Evolutionary conservation across 208 protist genomes (phyloP).

Genomic region (Naegleria gruberi): DNA sequence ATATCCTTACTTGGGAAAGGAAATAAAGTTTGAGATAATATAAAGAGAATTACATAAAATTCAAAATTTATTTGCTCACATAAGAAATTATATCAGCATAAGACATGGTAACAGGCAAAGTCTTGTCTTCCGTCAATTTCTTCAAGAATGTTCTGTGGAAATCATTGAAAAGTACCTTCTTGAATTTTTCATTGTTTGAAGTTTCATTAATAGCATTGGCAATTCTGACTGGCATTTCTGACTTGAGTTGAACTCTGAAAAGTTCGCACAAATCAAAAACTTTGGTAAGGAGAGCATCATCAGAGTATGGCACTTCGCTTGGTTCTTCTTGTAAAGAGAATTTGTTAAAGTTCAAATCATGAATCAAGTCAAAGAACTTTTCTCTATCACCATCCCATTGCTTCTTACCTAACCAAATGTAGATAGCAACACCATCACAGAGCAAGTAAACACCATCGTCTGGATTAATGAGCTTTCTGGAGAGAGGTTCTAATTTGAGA

Average conservation of each 20-base stretch:
- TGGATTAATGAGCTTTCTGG: neutral
- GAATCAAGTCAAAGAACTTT: neutral
- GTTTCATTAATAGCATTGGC: neutral
- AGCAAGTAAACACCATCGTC: neutral
- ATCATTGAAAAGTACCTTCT: neutral
- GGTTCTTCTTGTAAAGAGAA: neutral
- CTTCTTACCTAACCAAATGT: neutral
- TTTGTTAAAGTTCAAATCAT: neutral
- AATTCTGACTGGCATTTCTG: neutral
- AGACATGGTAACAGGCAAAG: neutral
- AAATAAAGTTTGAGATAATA: too few species aligned
- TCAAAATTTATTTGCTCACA: neutral
- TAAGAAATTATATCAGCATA: neutral
- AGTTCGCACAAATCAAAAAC: neutral
- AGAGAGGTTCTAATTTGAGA: neutral
- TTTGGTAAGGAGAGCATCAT: neutral
- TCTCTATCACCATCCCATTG: neutral
- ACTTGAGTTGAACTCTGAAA: neutral
- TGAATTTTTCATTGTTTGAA: neutral
- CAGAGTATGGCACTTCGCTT: neutral
- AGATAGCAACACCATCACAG: neutral
- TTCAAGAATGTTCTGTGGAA: neutral
- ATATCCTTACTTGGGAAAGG: too few species aligned
- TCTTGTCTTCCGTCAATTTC: slow-evolving; percentile 11
- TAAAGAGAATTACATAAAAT: too few species aligned